Evolutionary conservation across 345 rosid genomes (phyloP), one percentile per base, ranked within the genome.

Genomic region (Salix brachista): DNA sequence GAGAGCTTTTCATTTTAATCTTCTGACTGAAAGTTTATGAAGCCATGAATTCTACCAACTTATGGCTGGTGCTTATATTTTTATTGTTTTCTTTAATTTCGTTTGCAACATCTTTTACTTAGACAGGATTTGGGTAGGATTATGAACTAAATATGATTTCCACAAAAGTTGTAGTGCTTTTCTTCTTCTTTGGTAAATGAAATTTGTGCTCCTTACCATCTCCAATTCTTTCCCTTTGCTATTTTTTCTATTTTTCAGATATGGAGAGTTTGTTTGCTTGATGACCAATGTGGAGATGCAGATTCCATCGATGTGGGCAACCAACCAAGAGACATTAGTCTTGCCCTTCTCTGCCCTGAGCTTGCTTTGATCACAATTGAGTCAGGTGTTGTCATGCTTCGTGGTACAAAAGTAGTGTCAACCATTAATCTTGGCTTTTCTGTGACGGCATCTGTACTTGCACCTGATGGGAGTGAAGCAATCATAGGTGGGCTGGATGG

Each of bases 391-490:
- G 94, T 88, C 81, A 78, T 95, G 83, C 90, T 95, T 80, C 89
- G 80, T 52, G 90, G 90, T 76, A 80, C 91, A 71, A 87, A 88
- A 83, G 86, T 91, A 54, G 86, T 90, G 56, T 91, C 94, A 80
- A 90, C 90, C 74, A 75, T 89, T 69, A 82, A 86, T 84, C 93
- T 95, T 71, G 94, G 93, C 65, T 95, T 93, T 86, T 61, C 85
- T 46, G 94, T 89, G 71, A 91, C 98, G 44, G 94, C 99, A 71
- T 89, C 90, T 71, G 93, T 91, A 5, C 73, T 95, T 75, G 77
- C 94, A 78, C 99, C 98, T 66, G 92, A 95, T 87, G 99, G 98
- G 84, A 84, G 77, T 14, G 99, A 95, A 91, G 97, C 93, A 77
- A 84, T 95, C 46, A 77, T 95, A 67, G 99, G 99, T 16, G 88